These are phyloP conservation scores for Wickerhamomyces sp. DNA, from an alignment of 1,139 yeast species.

Conservation along the genomic window DNA sequence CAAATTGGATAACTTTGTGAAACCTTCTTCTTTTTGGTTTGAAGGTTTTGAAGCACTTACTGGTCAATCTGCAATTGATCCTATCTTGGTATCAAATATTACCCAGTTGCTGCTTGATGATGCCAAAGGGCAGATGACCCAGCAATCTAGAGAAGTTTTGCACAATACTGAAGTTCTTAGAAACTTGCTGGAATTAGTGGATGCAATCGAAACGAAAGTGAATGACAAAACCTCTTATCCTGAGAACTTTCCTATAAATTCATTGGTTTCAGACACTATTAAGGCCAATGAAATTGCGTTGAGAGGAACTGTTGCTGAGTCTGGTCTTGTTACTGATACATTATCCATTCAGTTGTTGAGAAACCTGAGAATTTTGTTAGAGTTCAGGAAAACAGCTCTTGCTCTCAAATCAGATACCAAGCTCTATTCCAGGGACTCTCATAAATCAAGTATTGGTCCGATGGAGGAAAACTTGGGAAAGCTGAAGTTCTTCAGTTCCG, in stretches of 20 bases:
- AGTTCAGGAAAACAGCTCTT: slow-evolving; percentile 31
- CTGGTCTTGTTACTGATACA: slow-evolving; percentile 45
- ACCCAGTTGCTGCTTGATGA: slow-evolving; percentile 4
- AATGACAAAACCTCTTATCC: background rate
- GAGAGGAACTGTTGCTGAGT: slow-evolving; percentile 45
- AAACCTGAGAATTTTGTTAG: slow-evolving; percentile 49
- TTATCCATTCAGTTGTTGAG: slow-evolving; percentile 56
- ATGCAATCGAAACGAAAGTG: background rate
- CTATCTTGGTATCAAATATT: slow-evolving; percentile 1
- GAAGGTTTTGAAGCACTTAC: slow-evolving; percentile 10
- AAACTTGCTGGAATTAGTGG: slow-evolving; percentile 4
- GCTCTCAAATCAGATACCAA: slow-evolving; percentile 7
- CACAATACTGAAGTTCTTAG: slow-evolving; percentile 3
- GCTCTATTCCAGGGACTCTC: no score
- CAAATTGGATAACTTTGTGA: slow-evolving; percentile 9
- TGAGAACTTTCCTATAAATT: slow-evolving; percentile 14
- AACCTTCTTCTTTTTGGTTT: slow-evolving; percentile 12
- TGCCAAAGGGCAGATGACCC: slow-evolving; percentile 4
- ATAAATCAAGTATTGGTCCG: slow-evolving; percentile 1
- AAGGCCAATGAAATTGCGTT: slow-evolving; percentile 62
- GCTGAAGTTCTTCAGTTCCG: slow-evolving; percentile 30
- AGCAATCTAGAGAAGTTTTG: slow-evolving; percentile 3
- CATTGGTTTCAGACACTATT: slow-evolving; percentile 49
- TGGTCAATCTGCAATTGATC: slow-evolving; percentile 7
- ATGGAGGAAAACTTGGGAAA: slow-evolving; percentile 29